A percentile compares a stretch with the other conserved stretches of the same genome.
These are phyloP conservation scores for Triticum timopheevii DNA, from an alignment of 176 grass and related monocot species.

Conservation along the genomic window DNA sequence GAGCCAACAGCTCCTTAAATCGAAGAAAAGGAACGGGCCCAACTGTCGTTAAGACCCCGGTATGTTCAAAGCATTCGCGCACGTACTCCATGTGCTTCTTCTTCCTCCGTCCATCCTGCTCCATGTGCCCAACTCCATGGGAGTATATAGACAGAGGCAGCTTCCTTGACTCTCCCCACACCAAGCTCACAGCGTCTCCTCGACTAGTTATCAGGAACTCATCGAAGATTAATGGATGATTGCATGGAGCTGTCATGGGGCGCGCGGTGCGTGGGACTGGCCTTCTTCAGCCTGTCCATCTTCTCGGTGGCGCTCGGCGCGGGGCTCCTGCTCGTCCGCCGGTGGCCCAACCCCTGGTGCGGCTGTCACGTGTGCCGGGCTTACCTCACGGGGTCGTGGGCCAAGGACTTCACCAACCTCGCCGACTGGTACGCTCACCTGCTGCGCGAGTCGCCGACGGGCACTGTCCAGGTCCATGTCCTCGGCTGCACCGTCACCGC, in stretches of 20 bases:
- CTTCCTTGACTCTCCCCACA: not conserved
- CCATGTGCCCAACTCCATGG: not conserved
- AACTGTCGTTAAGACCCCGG: no score
- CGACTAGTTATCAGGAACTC: not conserved
- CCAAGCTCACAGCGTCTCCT: not conserved
- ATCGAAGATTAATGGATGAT: not conserved
- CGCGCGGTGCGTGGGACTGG: no score
- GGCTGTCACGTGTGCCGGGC: not conserved
- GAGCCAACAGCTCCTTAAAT: no score
- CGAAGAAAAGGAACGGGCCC: no score
- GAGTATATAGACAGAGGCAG: not conserved
- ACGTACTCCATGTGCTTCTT: no score
- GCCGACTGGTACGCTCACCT: slow-evolving; percentile 31
- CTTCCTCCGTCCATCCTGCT: not conserved
- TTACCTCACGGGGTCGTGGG: not conserved
- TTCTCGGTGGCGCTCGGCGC: no score
- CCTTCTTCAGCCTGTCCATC: no score
- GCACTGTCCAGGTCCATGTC: slow-evolving; percentile 38
- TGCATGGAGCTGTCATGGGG: no score
- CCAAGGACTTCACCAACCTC: not conserved
- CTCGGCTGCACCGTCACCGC: slow-evolving; percentile 49
- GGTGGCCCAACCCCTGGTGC: slow-evolving; percentile 34
- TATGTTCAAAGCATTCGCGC: no score
- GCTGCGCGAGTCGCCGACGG: slow-evolving; percentile 19
- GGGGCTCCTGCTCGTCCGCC: no score